Evolutionary conservation across 2,329 filamentous ascomycete genomes (phyloP).

Genomic region (Curvularia eragrostidis): DNA sequence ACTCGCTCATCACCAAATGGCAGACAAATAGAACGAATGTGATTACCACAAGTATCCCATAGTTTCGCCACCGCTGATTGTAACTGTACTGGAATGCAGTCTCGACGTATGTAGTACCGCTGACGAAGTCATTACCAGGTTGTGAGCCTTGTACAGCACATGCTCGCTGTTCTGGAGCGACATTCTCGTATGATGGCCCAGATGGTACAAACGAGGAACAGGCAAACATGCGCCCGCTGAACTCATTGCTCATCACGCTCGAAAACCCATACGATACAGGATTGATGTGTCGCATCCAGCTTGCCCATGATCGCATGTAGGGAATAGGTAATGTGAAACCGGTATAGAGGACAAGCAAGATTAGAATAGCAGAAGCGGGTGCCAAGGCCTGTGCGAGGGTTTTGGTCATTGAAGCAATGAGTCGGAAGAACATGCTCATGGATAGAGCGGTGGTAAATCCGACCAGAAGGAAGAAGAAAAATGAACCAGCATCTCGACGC

Average conservation of each 20-base stretch:
- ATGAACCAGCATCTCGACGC: conserved; percentile 66
- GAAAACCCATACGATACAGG: conserved; percentile 81
- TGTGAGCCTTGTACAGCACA: conserved; percentile 48
- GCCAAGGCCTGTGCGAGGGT: conserved; percentile 65
- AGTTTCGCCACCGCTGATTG: conserved; percentile 60
- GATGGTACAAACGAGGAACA: conserved; percentile 49
- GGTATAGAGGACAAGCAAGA: conserved; percentile 68
- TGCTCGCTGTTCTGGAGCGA: conserved; percentile 39
- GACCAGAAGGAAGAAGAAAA: conserved; percentile 81
- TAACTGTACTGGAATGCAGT: conserved; percentile 44
- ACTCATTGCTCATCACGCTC: conserved; percentile 77
- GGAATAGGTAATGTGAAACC: conserved; percentile 71
- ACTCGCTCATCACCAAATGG: conserved; percentile 67
- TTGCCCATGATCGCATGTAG: conserved; percentile 58
- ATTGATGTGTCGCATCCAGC: conserved; percentile 69
- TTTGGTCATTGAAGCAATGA: conserved; percentile 74
- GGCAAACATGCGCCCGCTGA: conserved; percentile 28
- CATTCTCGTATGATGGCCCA: conserved; percentile 44
- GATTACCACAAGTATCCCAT: conserved; percentile 70
- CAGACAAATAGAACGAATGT: conserved; percentile 65
- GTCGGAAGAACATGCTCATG: conserved; percentile 85
- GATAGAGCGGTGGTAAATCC: conserved; percentile 63
- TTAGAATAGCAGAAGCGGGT: conserved; percentile 61
- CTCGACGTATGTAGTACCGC: conserved; percentile 44
- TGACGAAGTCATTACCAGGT: conserved; percentile 44